A percentile compares a stretch with the other conserved stretches of the same genome.
Evolutionary conservation across 495 filamentous ascomycete species (phyloP).

Genomic region (Hyphodiscus hymeniophilus): DNA sequence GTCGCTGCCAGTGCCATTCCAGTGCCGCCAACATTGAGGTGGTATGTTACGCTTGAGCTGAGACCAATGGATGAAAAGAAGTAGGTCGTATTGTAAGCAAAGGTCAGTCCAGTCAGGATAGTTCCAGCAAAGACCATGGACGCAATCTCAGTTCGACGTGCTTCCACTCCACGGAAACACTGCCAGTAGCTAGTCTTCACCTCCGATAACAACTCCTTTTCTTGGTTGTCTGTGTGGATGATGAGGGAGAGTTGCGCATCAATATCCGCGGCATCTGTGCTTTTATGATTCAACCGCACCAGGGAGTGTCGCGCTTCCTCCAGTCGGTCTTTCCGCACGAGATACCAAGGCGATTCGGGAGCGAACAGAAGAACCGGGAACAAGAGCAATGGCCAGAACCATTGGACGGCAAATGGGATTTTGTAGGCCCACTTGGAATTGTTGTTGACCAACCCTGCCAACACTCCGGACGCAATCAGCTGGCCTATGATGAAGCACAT

Average conservation of each 20-base stretch:
- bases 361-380: slow-evolving; percentile 31
- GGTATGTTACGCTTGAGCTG: slow-evolving; percentile 32
- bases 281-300: slow-evolving; percentile 31
- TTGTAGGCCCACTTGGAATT: slow-evolving; percentile 42
- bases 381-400: slow-evolving; percentile 44
- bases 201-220: slow-evolving; percentile 43
- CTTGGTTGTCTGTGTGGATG: slow-evolving; percentile 51
- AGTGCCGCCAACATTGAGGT: slow-evolving; percentile 26
- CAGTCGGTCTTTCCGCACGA: slow-evolving; percentile 45
- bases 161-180: slow-evolving; percentile 43
- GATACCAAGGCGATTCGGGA: slow-evolving; percentile 43
- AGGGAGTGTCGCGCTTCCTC: slow-evolving; percentile 41
- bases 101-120: slow-evolving; percentile 36
- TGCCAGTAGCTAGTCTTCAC: slow-evolving; percentile 45
- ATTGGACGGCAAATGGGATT: slow-evolving; percentile 48
- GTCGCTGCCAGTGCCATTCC: slow-evolving; percentile 21
- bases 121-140: slow-evolving; percentile 40
- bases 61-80: slow-evolving; percentile 56
- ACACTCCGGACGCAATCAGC: slow-evolving; percentile 50
- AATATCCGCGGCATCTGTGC: slow-evolving; percentile 27
- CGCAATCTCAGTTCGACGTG: slow-evolving; percentile 47
- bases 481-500: slow-evolving; percentile 58
- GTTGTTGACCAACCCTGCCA: slow-evolving; percentile 28
- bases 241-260: slow-evolving; percentile 45
- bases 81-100: slow-evolving; percentile 52